These are phyloP conservation scores for Camelina sativa DNA, from an alignment of 345 rosid genomes.

Conservation along the genomic window DNA sequence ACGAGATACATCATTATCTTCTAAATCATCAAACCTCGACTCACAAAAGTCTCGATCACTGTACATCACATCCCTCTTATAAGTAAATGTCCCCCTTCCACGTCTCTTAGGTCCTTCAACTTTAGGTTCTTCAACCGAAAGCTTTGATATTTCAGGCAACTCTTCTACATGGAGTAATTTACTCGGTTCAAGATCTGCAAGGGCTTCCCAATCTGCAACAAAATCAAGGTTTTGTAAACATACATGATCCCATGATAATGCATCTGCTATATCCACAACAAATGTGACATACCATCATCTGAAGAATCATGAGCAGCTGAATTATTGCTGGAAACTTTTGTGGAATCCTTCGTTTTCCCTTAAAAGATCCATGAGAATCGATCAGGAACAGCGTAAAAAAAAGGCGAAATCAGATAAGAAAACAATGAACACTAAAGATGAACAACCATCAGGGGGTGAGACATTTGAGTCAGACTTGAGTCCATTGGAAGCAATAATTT, in stretches of 20 bases:
- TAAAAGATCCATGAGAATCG: slow-evolving; percentile 5
- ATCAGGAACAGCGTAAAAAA: slow-evolving; percentile 3
- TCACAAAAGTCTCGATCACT: slow-evolving; percentile 53
- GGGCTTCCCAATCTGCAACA: slow-evolving; percentile 86
- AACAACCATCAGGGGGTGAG: slow-evolving; percentile 46
- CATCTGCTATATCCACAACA: too few relatives aligned
- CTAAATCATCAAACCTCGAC: slow-evolving; percentile 47
- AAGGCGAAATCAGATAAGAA: not conserved
- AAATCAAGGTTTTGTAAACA: not conserved
- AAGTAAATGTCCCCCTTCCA: slow-evolving; percentile 89
- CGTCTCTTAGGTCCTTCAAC: slow-evolving; percentile 72
- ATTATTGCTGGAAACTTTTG: slow-evolving; percentile 32
- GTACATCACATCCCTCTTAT: slow-evolving; percentile 59
- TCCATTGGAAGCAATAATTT: slow-evolving; percentile 13
- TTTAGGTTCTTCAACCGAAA: slow-evolving; percentile 60
- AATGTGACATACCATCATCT: slow-evolving; percentile 63
- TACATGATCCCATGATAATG: not conserved
- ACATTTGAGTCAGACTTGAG: slow-evolving; percentile 34
- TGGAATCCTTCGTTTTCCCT: slow-evolving; percentile 48
- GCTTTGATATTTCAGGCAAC: slow-evolving; percentile 65
- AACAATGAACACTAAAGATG: slow-evolving; percentile 3
- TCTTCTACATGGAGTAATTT: slow-evolving; percentile 58
- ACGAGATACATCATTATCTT: slow-evolving; percentile 46
- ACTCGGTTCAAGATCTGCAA: slow-evolving; percentile 69
- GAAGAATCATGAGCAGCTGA: slow-evolving; percentile 49